Evolutionary conservation across 116 monocot genomes (phyloP).

Genomic region (Iris pallida): DNA sequence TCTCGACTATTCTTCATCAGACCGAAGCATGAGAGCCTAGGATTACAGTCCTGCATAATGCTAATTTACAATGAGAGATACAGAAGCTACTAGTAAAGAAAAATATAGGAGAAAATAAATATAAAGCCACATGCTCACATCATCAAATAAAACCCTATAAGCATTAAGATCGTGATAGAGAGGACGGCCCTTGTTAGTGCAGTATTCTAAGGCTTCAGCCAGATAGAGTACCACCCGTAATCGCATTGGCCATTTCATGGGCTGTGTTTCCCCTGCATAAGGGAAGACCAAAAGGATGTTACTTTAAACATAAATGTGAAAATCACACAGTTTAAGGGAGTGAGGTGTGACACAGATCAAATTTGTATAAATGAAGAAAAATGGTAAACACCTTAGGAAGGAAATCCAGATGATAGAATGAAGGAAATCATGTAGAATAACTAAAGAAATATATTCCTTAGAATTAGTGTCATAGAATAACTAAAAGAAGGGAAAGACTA

Average conservation of each 20-base stretch:
- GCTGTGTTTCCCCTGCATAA: constrained; percentile 75
- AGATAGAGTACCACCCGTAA: constrained; percentile 80
- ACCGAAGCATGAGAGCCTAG: constrained; percentile 61
- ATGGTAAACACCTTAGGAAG: neutral
- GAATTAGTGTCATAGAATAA: neutral
- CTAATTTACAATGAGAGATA: constrained; percentile 15
- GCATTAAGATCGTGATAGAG: constrained; percentile 97
- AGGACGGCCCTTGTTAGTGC: constrained; percentile 76
- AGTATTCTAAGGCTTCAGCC: constrained; percentile 92
- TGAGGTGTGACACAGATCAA: neutral
- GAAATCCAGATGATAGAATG: neutral
- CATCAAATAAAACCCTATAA: constrained; percentile 88
- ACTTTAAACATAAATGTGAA: neutral
- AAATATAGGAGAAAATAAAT: constrained; percentile 5
- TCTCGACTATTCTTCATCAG: constrained; percentile 62
- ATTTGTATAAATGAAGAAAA: neutral
- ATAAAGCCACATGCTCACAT: constrained; percentile 32
- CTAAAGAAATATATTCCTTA: neutral
- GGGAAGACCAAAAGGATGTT: neutral
- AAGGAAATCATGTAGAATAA: neutral
- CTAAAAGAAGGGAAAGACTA: neutral
- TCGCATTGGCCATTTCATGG: constrained; percentile 97
- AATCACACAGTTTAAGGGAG: neutral
- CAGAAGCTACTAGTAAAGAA: constrained; percentile 15
- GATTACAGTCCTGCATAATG: constrained; percentile 56